A percentile compares a stretch with the other conserved stretches of the same genome.
These are phyloP conservation scores for Epichloe elymi DNA, from an alignment of 2,329 filamentous ascomycete genomes.

Conservation along the genomic window DNA sequence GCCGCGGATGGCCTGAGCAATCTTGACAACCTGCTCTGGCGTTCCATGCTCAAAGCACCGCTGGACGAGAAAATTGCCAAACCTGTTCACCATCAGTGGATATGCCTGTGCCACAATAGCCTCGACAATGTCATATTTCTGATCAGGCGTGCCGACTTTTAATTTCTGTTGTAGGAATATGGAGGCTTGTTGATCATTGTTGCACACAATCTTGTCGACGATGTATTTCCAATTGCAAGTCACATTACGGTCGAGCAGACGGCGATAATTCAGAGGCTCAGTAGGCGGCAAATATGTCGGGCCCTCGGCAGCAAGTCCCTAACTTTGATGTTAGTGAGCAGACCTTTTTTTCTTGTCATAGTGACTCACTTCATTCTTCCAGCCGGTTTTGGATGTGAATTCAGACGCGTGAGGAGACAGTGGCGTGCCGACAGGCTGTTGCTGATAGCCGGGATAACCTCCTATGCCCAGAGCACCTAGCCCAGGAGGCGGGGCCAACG, in stretches of 20 bases:
- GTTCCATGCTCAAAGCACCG: constrained; percentile 98
- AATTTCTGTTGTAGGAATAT: constrained; percentile 99
- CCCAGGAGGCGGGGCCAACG: constrained; percentile 21
- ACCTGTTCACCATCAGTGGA: constrained; percentile 93
- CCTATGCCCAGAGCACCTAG: constrained; percentile 26
- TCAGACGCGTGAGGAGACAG: constrained; percentile 63
- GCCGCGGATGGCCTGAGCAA: constrained; percentile 85
- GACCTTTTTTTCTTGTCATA: neutral
- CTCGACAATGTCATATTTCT: constrained; percentile 95
- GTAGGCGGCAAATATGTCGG: constrained; percentile 79
- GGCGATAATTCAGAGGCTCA: constrained; percentile 92
- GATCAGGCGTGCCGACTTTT: constrained; percentile 86
- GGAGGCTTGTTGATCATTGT: constrained; percentile 96
- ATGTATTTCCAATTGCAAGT: constrained; percentile 99
- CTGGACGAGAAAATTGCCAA: constrained; percentile 96
- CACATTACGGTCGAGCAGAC: constrained; percentile 85
- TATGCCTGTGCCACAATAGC: constrained; percentile 93
- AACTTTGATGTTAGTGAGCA: constrained; percentile 7
- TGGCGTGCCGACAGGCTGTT: constrained; percentile 47
- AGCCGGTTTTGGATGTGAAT: constrained; percentile 47
- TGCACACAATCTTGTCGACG: constrained; percentile 98
- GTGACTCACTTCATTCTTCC: constrained; percentile 41
- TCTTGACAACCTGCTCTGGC: constrained; percentile 84
- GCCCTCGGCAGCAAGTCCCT: constrained; percentile 33
- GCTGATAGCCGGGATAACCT: constrained; percentile 36